Conservation (phyloP, 768 basidiomycete species). For the Trametes sanguinea region DNA sequence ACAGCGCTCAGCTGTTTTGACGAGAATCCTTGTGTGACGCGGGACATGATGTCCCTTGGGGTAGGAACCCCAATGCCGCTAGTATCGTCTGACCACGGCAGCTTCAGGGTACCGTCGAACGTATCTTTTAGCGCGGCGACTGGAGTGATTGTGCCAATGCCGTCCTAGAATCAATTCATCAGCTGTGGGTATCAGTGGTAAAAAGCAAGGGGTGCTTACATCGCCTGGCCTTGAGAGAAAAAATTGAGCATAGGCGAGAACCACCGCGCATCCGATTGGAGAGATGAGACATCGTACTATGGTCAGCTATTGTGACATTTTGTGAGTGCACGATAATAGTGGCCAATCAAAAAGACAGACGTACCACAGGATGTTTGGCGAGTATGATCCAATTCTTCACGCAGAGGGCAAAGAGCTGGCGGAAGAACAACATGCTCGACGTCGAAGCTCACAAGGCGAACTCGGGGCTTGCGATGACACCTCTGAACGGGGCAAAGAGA, state of each 20-base stretch:
- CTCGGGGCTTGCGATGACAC: not conserved
- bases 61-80: conserved; percentile 50
- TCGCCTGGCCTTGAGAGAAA: conserved; percentile 61
- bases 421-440: conserved; percentile 46
- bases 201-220: conserved; percentile 37
- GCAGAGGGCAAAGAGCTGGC: conserved; percentile 59
- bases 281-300: conserved; percentile 59
- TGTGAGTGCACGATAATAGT: not conserved
- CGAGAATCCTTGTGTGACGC: conserved; percentile 54
- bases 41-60: conserved; percentile 61
- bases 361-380: conserved; percentile 61
- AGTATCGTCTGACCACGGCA: conserved; percentile 72
- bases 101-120: conserved; percentile 53
- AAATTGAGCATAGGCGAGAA: conserved; percentile 64
- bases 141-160: conserved; percentile 54
- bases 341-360: conserved; percentile 27
- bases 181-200: too few relatives aligned
- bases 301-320: conserved; percentile 47
- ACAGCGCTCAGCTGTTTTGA: conserved; percentile 49
- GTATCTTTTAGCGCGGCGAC: conserved; percentile 47
- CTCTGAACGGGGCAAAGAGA: too few relatives aligned
- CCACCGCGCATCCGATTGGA: conserved; percentile 65
- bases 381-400: conserved; percentile 78
- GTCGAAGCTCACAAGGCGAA: not conserved
- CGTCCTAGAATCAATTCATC: conserved; percentile 44